Evolutionary conservation across 331 rosid genomes (phyloP).

Genomic region (Malus hybrid): DNA sequence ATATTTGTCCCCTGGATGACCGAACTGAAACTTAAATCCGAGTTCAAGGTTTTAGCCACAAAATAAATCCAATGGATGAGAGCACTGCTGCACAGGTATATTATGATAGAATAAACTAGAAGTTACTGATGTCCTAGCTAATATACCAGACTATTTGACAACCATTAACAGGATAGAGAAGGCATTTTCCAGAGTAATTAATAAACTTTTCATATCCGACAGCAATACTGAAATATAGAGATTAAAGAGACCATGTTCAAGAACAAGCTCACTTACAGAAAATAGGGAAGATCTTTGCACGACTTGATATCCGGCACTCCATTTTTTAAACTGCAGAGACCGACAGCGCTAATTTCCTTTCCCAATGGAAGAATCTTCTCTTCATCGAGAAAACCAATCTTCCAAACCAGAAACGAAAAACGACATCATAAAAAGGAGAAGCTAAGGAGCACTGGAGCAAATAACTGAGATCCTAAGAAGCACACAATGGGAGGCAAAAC

Average conservation of each 20-base stretch:
- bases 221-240: not conserved
- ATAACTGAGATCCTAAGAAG: not conserved
- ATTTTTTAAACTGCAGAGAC: conserved; percentile 48
- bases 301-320: conserved; percentile 73
- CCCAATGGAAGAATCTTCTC: conserved; percentile 91
- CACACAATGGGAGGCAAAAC: not conserved
- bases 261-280: conserved; percentile 46
- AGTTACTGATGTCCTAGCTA: not conserved
- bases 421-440: not conserved
- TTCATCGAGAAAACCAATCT: conserved; percentile 87
- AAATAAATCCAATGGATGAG: not conserved
- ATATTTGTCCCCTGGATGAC: not conserved
- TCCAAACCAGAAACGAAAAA: conserved; percentile 20
- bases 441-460: not conserved
- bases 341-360: conserved; percentile 73
- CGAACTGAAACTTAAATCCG: not conserved
- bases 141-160: not conserved
- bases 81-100: not conserved
- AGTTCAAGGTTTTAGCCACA: not conserved
- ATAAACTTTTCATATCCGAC: not conserved
- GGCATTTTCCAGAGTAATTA: not conserved
- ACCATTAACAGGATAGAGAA: not conserved
- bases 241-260: not conserved
- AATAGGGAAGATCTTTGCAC: conserved; percentile 75
- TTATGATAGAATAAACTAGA: not conserved